Evolutionary conservation across 192 early-diverging fungal species (phyloP), one percentile per base, ranked within the genome.

Genomic region (Coemansia sp.): DNA sequence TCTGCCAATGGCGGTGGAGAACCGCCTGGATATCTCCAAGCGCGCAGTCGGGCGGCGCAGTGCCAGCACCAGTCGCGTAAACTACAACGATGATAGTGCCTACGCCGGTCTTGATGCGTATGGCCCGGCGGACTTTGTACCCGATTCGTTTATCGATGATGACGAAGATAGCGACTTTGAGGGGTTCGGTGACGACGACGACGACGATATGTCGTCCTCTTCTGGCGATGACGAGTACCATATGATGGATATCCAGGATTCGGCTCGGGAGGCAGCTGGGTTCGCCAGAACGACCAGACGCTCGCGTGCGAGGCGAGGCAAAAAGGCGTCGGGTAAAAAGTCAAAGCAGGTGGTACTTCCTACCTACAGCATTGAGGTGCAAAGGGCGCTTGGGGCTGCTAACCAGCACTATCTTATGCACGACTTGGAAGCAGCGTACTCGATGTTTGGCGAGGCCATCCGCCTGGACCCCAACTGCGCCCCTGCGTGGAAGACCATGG

Each of bases 401-500:
- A 95, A 96, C 71, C 41, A 74, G 25, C 77, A 85, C 12, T 97
- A 96, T 65, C 85, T 90, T 3, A 68, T 79, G 11, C 83, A 82
- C 50, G 83, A 96, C 3, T 89, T 92, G 69, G 75, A 71, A 16
- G 63, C 80, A 31, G 94, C 95, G 2, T 87, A 94, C 33, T 73
- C 87, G n/a, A 48, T 88, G 9, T 85, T 93, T 28, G 90, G 94
- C 66, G 88, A 91, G 56, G 80, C 94, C 14, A 92, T 99, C 59
- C 86, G 87, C 21, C 65, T 83, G 3, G 85, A 90, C 31, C 88
- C 88, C 13, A 90, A 85, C 60, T 86, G 88, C 2, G 86, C 86
- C 58, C 76, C 86, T 31, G 95, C 94, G 14, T 99, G 97, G 97
- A 84, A 85, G 59, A 91, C 90, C 2, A 86, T 97, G 70, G 96